Percentiles rank a stretch among this genome's conserved stretches.
These are phyloP conservation scores for Clavispora phyllophila DNA, from an alignment of 805 yeast species.

Conservation along the genomic window DNA sequence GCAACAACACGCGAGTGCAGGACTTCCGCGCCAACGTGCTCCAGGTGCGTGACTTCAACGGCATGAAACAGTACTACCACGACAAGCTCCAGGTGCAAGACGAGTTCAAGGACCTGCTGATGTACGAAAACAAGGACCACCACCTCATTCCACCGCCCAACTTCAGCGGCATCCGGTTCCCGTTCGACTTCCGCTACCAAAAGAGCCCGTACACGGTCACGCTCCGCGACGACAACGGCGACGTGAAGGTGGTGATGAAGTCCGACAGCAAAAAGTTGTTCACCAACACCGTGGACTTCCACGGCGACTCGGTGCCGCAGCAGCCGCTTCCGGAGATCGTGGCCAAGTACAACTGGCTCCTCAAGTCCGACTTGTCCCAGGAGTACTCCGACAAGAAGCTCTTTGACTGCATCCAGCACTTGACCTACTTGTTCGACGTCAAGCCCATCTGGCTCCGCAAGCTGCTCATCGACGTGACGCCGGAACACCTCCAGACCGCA, in stretches of 20 bases:
- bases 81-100: slow-evolving; percentile 19
- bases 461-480: slow-evolving; percentile 56
- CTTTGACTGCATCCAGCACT: slow-evolving; percentile 39
- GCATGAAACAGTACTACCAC: slow-evolving; percentile 22
- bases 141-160: slow-evolving; percentile 84
- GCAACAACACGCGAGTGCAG: slow-evolving; percentile 39
- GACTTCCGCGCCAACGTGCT: slow-evolving; percentile 24
- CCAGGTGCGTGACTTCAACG: slow-evolving; percentile 20
- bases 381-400: slow-evolving; percentile 31
- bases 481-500: slow-evolving; percentile 38
- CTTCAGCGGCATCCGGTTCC: slow-evolving; percentile 70
- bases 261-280: slow-evolving; percentile 46
- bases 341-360: slow-evolving; percentile 28
- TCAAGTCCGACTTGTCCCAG: slow-evolving; percentile 28
- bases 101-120: slow-evolving; percentile 22
- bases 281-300: slow-evolving; percentile 49
- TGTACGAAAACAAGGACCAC: slow-evolving; percentile 35
- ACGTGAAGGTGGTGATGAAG: slow-evolving; percentile 43
- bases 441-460: slow-evolving; percentile 86
- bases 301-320: slow-evolving; percentile 40
- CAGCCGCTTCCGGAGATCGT: slow-evolving; percentile 46
- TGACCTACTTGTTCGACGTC: slow-evolving; percentile 48
- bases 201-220: slow-evolving; percentile 58
- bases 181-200: slow-evolving; percentile 71
- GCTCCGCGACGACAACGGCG: slow-evolving; percentile 54